A percentile compares a stretch with the other conserved stretches of the same genome.
These are phyloP conservation scores for Candida jianshihensis DNA, from an alignment of 805 yeast species.

Conservation along the genomic window DNA sequence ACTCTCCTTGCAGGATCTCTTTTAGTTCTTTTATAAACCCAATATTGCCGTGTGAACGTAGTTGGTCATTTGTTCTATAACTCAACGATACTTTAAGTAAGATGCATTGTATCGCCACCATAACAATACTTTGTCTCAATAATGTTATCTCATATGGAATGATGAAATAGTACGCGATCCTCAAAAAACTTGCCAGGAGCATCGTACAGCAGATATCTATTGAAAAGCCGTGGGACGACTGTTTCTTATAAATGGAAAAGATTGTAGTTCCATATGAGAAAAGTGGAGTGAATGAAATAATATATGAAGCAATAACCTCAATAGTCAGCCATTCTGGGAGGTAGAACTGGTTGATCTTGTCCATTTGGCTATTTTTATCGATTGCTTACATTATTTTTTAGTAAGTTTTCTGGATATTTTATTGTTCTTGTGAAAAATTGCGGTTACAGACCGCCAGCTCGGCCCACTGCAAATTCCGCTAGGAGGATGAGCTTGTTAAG, in stretches of 20 bases:
- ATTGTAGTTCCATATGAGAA: slow-evolving; percentile 85
- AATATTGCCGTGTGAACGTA: not conserved
- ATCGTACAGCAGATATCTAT: slow-evolving; percentile 91
- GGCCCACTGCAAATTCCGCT: no score
- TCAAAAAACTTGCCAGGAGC: slow-evolving; percentile 66
- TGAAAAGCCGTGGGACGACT: slow-evolving; percentile 75
- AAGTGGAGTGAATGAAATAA: slow-evolving; percentile 76
- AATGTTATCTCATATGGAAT: slow-evolving; percentile 78
- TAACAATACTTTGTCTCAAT: slow-evolving; percentile 72
- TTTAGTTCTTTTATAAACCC: not conserved
- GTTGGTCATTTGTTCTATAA: slow-evolving; percentile 41
- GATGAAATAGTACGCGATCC: slow-evolving; percentile 71
- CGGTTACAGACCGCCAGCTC: no score
- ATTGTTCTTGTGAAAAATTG: no score
- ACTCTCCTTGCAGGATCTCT: no score
- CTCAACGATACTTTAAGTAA: slow-evolving; percentile 56
- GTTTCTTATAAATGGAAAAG: slow-evolving; percentile 51
- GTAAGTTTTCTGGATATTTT: no score
- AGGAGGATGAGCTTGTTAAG: no score
- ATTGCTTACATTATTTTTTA: no score
- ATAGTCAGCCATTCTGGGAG: slow-evolving; percentile 45
- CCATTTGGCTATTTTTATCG: not conserved
- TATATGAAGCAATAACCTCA: slow-evolving; percentile 52
- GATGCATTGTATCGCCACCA: slow-evolving; percentile 72
- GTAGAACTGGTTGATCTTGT: slow-evolving; percentile 33